Evolutionary conservation across 2,329 filamentous ascomycete genomes (phyloP), one percentile per base, ranked within the genome.

Genomic region (Ceratocystis diversiconidia): DNA sequence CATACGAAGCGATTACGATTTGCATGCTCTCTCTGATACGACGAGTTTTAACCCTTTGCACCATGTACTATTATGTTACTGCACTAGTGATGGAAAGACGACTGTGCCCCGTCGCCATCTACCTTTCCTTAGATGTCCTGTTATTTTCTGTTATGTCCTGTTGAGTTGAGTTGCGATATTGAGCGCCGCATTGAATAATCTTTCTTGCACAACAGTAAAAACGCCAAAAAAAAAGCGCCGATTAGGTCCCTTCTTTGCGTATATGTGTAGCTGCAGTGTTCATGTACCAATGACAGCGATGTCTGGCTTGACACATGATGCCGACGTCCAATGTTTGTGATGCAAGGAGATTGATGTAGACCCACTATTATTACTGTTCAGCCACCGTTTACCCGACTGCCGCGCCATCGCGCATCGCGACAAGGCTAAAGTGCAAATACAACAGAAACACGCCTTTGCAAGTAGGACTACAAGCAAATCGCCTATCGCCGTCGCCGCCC

Each of bases 11-110:
- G 28, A 41, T 19, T 43, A 36, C 12, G 55, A 43, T 30, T 30
- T 50, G 30, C 43, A 30, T 30, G 36, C 36, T 59, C 32, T 19
- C 32, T 48, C 15, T 19, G 46, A 62, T 66, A 66, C 41, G 25
- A 17, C 46, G 65, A 62, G 65, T 22, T 52, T 10, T n/a, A 30
- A 46, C 63, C 62, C 48, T 46, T 64, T 67, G 66, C 62, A 66
- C 62, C 41, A 66, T 67, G 66, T 66, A 66, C 62, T 44, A 66
- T 61, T 64, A 63, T 44, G 62, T 57, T 64, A 63, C 46, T 17
- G 5, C 17, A 36, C 15, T 25, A 64, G 52, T 28, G 32, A 41
- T 50, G 52, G 32, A 28, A 8, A 32, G 55, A 59, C 55, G 55
- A 1, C 30, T 1, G 25, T 25, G 19, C 10, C 7, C 32, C 55